Evolutionary conservation across 2,329 filamentous ascomycete species (phyloP), one percentile per base, ranked within the genome.

Genomic region (Chaetomiaceae sp.): DNA sequence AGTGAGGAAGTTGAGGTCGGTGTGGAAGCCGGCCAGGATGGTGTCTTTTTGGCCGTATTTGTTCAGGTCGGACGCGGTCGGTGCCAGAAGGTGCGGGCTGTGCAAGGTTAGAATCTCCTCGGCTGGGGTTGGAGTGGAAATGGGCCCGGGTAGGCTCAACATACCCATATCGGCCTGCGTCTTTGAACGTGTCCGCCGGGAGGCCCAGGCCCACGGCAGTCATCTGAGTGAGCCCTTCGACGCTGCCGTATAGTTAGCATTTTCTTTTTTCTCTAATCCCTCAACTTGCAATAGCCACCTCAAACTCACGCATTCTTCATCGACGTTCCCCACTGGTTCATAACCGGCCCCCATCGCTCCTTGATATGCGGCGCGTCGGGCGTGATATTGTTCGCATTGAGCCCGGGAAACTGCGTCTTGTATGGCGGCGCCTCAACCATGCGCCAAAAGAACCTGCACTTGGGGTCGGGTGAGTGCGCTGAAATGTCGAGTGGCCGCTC

Each of bases 361-460:
- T 66, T 69, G 57, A 84, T 77, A 23, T 71, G 69, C 14, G 69
- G 64, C 16, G 73, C 73, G n/a, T 73, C 70, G 0, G 80, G 80
- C 4, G 75, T 72, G 29, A 84, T 72, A 18, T 84, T 84, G 2
- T 67, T 60, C 0, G 80, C 77, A 52, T 82, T 82, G 16, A 84
- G 65, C 0, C 71, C 74, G 0, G 79, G 79, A 56, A 82, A 84
- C 54, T 72, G 62, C 0, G 80, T 82, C 64, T 73, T 65, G 56
- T 79, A 80, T 0, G 80, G 79, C 21, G 78, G 75, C 48, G 59
- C 54, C 61, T 81, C 76, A 10, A 70, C 74, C 77, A 84, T 81
- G 56, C 77, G 70, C 80, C 80, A 84, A 66, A 84, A 84, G 71
- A 84, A 84, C 38, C 80, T 73, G 61, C 79, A 82, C 67, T 84